A percentile compares a stretch with the other conserved stretches of the same genome.
phyloP scores from a whole-genome alignment of 2,329 filamentous ascomycete genomes.

The Hymenotorrendiella dingleyae region DNA sequence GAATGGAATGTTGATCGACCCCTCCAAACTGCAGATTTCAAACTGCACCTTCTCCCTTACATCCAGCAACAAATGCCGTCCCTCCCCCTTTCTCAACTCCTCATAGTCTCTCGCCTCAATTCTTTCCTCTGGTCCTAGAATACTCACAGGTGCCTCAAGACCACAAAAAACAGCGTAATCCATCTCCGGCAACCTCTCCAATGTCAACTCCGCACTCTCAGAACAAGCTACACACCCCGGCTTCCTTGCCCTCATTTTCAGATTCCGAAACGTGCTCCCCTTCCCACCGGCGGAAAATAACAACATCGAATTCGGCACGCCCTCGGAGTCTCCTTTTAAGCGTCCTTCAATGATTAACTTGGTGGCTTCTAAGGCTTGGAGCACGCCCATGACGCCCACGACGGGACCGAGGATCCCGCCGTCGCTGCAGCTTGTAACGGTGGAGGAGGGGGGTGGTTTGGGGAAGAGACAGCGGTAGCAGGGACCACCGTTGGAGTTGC shows the following conservation, averaged over 20 bases:
- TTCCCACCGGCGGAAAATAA: slow-evolving; percentile 49
- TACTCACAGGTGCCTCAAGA: slow-evolving; percentile 43
- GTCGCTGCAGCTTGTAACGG: slow-evolving; percentile 81
- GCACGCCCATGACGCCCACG: slow-evolving; percentile 85
- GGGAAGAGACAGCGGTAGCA: slow-evolving; percentile 96
- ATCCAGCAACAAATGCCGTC: slow-evolving; percentile 62
- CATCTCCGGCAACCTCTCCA: slow-evolving; percentile 54
- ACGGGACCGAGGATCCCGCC: slow-evolving; percentile 90
- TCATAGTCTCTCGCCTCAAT: slow-evolving; percentile 58
- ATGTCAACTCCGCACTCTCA: slow-evolving; percentile 52
- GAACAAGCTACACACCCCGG: slow-evolving; percentile 74
- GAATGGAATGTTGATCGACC: slow-evolving; percentile 70
- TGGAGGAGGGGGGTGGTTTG: slow-evolving; percentile 75
- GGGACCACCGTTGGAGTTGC: slow-evolving; percentile 58
- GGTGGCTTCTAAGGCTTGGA: slow-evolving; percentile 85
- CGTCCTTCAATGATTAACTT: slow-evolving; percentile 59
- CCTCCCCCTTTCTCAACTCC: slow-evolving; percentile 18
- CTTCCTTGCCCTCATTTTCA: slow-evolving; percentile 66
- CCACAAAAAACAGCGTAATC: slow-evolving; percentile 90
- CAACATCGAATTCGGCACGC: slow-evolving; percentile 23
- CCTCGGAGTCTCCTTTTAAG: slow-evolving; percentile 12
- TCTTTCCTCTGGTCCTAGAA: slow-evolving; percentile 59
- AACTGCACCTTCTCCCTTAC: slow-evolving; percentile 83
- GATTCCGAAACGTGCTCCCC: slow-evolving; percentile 63
- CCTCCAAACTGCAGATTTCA: slow-evolving; percentile 68